Conservation (phyloP, 371 early-diverging fungal genomes). For the Saksenaea vasiformis region DNA sequence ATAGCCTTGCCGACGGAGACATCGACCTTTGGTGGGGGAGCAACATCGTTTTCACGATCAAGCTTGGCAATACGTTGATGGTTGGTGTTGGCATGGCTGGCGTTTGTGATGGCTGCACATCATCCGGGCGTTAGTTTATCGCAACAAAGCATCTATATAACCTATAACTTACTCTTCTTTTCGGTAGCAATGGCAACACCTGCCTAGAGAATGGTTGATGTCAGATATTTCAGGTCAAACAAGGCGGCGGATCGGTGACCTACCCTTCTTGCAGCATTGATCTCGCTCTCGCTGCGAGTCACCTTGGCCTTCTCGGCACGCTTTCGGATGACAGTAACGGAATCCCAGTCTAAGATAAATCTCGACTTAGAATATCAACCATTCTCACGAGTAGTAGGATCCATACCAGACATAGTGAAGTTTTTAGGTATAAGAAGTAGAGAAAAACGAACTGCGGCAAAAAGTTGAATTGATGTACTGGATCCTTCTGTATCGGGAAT, state of each 20-base stretch:
- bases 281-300: slow-evolving; percentile 63
- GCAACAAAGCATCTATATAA: not conserved
- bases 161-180: slow-evolving; percentile 56
- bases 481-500: too few species aligned
- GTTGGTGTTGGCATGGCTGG: slow-evolving; percentile 73
- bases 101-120: slow-evolving; percentile 55
- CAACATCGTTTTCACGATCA: slow-evolving; percentile 89
- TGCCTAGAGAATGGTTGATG: slow-evolving; percentile 23
- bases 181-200: slow-evolving; percentile 76
- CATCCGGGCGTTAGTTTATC: slow-evolving; percentile 3
- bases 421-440: not conserved
- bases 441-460: slow-evolving; percentile 7
- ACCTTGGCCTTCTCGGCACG: slow-evolving; percentile 67
- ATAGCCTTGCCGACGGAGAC: slow-evolving; percentile 86
- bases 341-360: slow-evolving; percentile 67
- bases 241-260: slow-evolving; percentile 6
- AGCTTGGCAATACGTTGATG: slow-evolving; percentile 83
- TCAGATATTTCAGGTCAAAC: not conserved
- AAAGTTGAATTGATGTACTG: not conserved
- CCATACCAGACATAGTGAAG: slow-evolving; percentile 12
- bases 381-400: not conserved
- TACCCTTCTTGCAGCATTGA: slow-evolving; percentile 83
- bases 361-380: not conserved
- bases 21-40: slow-evolving; percentile 73
- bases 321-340: slow-evolving; percentile 79